A percentile compares a stretch with the other conserved stretches of the same genome.
phyloP scores from a whole-genome alignment of 202 grass and related monocot species.

The Dendrocalamus latiflorus region DNA sequence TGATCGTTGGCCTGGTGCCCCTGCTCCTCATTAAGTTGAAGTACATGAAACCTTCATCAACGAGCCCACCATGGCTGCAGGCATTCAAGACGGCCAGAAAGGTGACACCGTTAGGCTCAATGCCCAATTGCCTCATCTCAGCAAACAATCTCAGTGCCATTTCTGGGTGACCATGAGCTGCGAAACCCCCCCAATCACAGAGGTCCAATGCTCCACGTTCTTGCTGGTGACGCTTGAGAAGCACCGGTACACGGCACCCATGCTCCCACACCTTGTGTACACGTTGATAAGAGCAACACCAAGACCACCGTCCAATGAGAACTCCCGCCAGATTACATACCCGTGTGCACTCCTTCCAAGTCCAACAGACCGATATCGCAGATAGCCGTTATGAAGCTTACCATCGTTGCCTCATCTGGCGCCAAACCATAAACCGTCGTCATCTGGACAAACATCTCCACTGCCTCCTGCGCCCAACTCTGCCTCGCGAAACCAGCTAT shows the following conservation, averaged over 20 bases:
- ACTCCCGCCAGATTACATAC: conserved; percentile 12
- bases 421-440: conserved; percentile 12
- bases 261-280: conserved; percentile 56
- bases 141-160: conserved; percentile 36
- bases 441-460: conserved; percentile 49
- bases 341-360: conserved; percentile 31
- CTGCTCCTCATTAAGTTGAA: conserved; percentile 46
- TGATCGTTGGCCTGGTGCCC: conserved; percentile 29
- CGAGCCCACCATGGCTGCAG: conserved; percentile 50
- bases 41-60: conserved; percentile 41
- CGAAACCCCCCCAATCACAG: conserved; percentile 41
- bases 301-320: conserved; percentile 29
- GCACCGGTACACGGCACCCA: conserved; percentile 24
- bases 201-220: conserved; percentile 62
- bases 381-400: conserved; percentile 24
- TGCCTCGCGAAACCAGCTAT: conserved; percentile 40
- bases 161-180: conserved; percentile 45
- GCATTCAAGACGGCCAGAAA: conserved; percentile 50
- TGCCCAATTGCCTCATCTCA: conserved; percentile 28
- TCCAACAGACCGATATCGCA: conserved; percentile 36
- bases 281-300: conserved; percentile 56
- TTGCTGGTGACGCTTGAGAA: conserved; percentile 28
- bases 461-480: conserved; percentile 15
- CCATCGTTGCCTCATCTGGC: conserved; percentile 45
- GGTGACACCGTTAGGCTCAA: conserved; percentile 44